These are phyloP conservation scores for Cystofilobasidium ferigula DNA, from an alignment of 768 basidiomycete genomes.

Conservation along the genomic window DNA sequence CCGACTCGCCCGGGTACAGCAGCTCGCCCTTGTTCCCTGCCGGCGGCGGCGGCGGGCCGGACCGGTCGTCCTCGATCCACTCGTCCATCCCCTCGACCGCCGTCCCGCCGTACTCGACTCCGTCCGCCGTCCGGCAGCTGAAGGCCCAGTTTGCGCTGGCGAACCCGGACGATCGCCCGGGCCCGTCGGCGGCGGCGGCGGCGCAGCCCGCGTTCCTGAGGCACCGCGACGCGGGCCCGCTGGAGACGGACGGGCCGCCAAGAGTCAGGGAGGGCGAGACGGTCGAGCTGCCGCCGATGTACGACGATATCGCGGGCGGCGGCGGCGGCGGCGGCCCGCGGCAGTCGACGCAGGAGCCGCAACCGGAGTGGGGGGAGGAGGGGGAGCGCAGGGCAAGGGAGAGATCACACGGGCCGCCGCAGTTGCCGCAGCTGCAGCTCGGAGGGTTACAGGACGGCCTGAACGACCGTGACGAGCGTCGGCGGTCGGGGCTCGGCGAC, in stretches of 20 bases:
- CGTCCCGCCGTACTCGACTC: neutral
- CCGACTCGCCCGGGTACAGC: too few relatives aligned
- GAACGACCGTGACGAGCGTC: too few relatives aligned
- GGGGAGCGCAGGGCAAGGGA: too few relatives aligned
- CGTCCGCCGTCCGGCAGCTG: neutral
- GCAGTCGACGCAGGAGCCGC: too few relatives aligned
- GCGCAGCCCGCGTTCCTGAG: neutral
- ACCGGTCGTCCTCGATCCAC: neutral
- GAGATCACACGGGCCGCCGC: too few relatives aligned
- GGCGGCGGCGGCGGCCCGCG: too few relatives aligned
- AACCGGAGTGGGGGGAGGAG: too few relatives aligned
- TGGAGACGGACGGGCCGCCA: neutral
- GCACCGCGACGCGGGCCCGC: neutral
- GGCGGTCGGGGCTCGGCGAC: too few relatives aligned
- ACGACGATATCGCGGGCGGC: constrained; percentile 3
- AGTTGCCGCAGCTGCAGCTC: too few relatives aligned
- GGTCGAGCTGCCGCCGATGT: neutral
- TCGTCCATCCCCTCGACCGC: neutral
- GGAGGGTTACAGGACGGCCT: too few relatives aligned
- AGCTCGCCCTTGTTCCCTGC: neutral
- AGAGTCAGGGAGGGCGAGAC: neutral
- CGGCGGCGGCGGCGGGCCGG: neutral
- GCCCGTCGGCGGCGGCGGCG: neutral
- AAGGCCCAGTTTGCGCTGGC: neutral
- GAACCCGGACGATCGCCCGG: neutral